Conservation (phyloP, 768 basidiomycete species). For the Saitozyma podzolica region DNA sequence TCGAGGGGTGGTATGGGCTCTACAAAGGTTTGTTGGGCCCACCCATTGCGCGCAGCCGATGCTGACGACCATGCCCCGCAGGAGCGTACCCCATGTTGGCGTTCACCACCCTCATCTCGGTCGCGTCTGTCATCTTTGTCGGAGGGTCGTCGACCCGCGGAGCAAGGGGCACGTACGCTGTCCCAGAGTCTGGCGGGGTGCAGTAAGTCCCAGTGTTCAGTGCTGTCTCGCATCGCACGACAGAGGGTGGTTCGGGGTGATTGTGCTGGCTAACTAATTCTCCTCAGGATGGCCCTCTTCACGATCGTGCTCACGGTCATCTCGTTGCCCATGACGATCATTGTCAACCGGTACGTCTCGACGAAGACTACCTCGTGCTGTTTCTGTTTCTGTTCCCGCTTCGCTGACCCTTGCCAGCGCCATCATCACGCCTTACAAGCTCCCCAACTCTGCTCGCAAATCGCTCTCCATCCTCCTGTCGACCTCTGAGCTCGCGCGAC, state of each 20-base stretch:
- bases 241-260: too few relatives aligned
- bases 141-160: constrained; percentile 46
- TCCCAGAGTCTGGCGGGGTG: constrained; percentile 50
- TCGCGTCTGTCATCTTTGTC: constrained; percentile 51
- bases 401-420: constrained; percentile 24
- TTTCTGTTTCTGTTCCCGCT: constrained; percentile 3
- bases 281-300: constrained; percentile 49
- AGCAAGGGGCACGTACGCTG: constrained; percentile 48
- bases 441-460: constrained; percentile 36
- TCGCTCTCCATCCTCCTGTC: constrained; percentile 48
- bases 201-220: constrained; percentile 23
- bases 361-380: neutral
- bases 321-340: constrained; percentile 48
- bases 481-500: constrained; percentile 42
- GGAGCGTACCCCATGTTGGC: constrained; percentile 44
- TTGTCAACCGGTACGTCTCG: constrained; percentile 45
- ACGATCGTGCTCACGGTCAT: constrained; percentile 49
- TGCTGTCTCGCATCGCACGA: neutral
- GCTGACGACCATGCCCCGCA: constrained; percentile 6
- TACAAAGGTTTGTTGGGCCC: constrained; percentile 44
- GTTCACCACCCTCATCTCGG: constrained; percentile 44
- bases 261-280: constrained; percentile 1
- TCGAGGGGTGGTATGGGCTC: constrained; percentile 51
- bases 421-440: constrained; percentile 52
- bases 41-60: neutral